phyloP scores from a whole-genome alignment of 1,284 basidiomycete genomes.

The Pascua guehoae region DNA sequence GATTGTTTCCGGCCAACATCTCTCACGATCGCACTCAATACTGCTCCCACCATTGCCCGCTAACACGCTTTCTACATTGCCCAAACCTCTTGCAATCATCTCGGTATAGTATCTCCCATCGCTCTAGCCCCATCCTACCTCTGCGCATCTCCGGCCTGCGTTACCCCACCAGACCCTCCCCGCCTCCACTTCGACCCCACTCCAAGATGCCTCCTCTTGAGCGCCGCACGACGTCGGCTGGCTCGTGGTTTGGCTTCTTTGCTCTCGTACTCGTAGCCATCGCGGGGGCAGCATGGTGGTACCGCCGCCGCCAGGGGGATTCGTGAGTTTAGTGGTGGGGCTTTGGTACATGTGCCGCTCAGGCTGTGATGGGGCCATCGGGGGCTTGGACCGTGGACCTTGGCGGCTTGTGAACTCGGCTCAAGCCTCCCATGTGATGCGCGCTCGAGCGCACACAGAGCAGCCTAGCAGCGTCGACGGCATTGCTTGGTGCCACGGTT shows the following conservation, averaged over 20 bases:
- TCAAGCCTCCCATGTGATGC: no score
- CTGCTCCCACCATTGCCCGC: no score
- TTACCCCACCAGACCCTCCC: background rate
- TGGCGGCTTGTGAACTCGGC: no score
- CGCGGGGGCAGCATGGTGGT: constrained; percentile 1
- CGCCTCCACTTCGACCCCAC: background rate
- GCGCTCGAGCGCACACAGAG: no score
- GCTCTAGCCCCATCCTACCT: background rate
- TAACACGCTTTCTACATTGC: background rate
- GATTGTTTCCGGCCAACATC: no score
- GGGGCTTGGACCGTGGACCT: no score
- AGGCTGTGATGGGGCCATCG: background rate
- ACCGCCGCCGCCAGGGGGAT: background rate
- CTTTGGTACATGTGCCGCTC: no score
- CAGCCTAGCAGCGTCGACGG: no score
- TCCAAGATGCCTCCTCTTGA: background rate
- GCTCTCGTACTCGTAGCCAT: constrained; percentile 5
- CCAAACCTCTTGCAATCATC: background rate
- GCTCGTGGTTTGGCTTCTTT: constrained; percentile 3
- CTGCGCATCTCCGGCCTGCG: background rate
- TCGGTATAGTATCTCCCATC: no score
- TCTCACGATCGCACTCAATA: no score
- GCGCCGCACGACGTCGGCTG: background rate
- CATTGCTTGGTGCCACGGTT: no score
- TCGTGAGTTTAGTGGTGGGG: background rate